Percentiles rank a stretch among this genome's conserved stretches.
phyloP scores from a whole-genome alignment of 345 rosid genomes.

The Citrus inodora region DNA sequence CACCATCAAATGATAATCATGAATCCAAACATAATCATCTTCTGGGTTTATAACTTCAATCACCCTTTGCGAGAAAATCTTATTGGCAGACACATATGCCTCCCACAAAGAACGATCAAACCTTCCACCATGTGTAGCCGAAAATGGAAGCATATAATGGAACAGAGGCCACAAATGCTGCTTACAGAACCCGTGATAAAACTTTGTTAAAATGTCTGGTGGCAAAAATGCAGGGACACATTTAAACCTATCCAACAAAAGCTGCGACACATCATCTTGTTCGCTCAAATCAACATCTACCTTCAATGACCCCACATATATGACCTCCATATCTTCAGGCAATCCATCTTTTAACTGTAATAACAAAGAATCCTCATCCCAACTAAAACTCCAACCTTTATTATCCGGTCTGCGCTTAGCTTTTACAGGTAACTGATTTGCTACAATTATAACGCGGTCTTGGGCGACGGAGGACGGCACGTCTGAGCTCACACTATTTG shows the following conservation, averaged over 20 bases:
- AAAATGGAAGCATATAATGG: slow-evolving; percentile 76
- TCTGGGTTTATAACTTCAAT: slow-evolving; percentile 74
- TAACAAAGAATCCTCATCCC: slow-evolving; percentile 66
- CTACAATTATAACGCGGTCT: slow-evolving; percentile 68
- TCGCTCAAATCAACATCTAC: slow-evolving; percentile 55
- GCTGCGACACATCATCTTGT: slow-evolving; percentile 72
- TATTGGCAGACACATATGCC: slow-evolving; percentile 74
- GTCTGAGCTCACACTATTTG: slow-evolving; percentile 62
- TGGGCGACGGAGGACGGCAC: slow-evolving; percentile 57
- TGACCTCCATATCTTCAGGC: slow-evolving; percentile 77
- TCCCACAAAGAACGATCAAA: slow-evolving; percentile 76
- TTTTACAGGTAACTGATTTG: slow-evolving; percentile 69
- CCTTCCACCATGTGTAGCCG: slow-evolving; percentile 61
- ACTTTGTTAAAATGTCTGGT: slow-evolving; percentile 52
- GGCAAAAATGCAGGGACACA: slow-evolving; percentile 78
- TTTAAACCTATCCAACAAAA: slow-evolving; percentile 66
- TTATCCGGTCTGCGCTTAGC: slow-evolving; percentile 77
- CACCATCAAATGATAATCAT: slow-evolving; percentile 83
- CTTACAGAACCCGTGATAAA: slow-evolving; percentile 74
- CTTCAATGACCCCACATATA: slow-evolving; percentile 61
- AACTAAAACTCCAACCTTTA: slow-evolving; percentile 74
- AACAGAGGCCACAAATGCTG: slow-evolving; percentile 84
- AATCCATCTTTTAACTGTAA: slow-evolving; percentile 72
- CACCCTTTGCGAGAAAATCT: slow-evolving; percentile 67
- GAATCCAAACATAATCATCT: slow-evolving; percentile 77